Percentiles rank a stretch among this genome's conserved stretches.
Conservation (phyloP, 2,329 filamentous ascomycete species). For the Nothophoma quercina region DNA sequence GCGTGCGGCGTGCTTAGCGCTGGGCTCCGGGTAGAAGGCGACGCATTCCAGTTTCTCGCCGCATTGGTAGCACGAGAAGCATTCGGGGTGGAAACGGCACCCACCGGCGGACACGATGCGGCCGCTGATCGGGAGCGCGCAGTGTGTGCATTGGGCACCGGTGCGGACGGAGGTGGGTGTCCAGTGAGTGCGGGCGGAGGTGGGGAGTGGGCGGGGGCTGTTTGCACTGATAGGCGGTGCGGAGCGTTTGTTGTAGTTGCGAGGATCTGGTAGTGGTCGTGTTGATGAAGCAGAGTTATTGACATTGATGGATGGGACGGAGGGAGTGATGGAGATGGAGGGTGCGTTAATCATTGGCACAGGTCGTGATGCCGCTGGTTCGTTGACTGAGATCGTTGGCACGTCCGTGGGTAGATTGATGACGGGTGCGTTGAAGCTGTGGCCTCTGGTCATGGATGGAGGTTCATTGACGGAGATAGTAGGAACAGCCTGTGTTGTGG, state of each 20-base stretch:
- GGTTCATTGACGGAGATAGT: slow-evolving; percentile 39
- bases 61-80: slow-evolving; percentile 89
- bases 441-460: slow-evolving; percentile 20
- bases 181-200: slow-evolving; percentile 52
- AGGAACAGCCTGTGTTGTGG: slow-evolving; percentile 34
- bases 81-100: slow-evolving; percentile 87
- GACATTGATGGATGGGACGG: slow-evolving; percentile 41
- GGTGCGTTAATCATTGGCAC: slow-evolving; percentile 26
- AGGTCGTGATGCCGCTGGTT: slow-evolving; percentile 18
- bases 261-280: slow-evolving; percentile 57
- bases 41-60: slow-evolving; percentile 89
- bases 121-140: slow-evolving; percentile 83
- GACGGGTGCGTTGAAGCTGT: slow-evolving; percentile 29
- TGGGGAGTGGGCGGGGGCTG: slow-evolving; percentile 12
- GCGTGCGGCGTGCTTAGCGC: slow-evolving; percentile 72
- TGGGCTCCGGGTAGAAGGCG: slow-evolving; percentile 93
- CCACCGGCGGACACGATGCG: slow-evolving; percentile 87
- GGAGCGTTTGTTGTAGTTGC: slow-evolving; percentile 52
- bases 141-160: slow-evolving; percentile 83
- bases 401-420: slow-evolving; percentile 27
- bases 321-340: slow-evolving; percentile 34
- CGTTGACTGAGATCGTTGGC: slow-evolving; percentile 30
- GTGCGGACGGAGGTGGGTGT: slow-evolving; percentile 58
- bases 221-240: not conserved
- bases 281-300: slow-evolving; percentile 41